Evolutionary conservation across 495 filamentous ascomycete genomes (phyloP).

Genomic region (Delitschia confertaspora): DNA sequence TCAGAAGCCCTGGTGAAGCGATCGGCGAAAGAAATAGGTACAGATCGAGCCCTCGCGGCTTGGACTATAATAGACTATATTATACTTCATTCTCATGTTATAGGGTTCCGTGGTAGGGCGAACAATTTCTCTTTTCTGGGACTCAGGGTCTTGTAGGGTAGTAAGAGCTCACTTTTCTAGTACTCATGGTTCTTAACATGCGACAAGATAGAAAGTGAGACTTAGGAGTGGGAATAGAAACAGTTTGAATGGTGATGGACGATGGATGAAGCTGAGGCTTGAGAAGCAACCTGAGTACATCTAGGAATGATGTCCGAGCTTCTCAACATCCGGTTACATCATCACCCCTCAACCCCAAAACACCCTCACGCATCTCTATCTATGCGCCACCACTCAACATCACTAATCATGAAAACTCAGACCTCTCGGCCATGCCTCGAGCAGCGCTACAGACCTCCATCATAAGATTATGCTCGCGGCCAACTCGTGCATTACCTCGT

Average conservation of each 20-base stretch:
- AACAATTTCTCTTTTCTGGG: too few species aligned
- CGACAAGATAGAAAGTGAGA: background rate
- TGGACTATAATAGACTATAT: too few species aligned
- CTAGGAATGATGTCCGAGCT: background rate
- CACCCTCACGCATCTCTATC: background rate
- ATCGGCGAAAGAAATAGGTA: too few species aligned
- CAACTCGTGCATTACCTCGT: background rate
- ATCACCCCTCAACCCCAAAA: background rate
- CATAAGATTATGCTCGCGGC: background rate
- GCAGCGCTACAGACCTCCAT: background rate
- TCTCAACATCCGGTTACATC: slow-evolving; percentile 1
- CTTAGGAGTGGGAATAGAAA: background rate
- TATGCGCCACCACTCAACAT: too few species aligned
- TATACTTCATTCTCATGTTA: too few species aligned
- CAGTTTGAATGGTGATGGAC: background rate
- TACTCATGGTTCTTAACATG: background rate
- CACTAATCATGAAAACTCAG: too few species aligned
- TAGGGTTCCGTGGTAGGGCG: too few species aligned
- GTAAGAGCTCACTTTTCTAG: background rate
- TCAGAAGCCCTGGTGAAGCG: too few species aligned
- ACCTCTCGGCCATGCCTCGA: too few species aligned
- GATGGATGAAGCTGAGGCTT: background rate
- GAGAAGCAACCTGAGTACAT: too few species aligned
- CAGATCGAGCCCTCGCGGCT: too few species aligned
- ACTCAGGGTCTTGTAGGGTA: background rate